A percentile compares a stretch with the other conserved stretches of the same genome.
Conservation (phyloP, 1,284 basidiomycete species). For the Leccinum subrobustum region DNA sequence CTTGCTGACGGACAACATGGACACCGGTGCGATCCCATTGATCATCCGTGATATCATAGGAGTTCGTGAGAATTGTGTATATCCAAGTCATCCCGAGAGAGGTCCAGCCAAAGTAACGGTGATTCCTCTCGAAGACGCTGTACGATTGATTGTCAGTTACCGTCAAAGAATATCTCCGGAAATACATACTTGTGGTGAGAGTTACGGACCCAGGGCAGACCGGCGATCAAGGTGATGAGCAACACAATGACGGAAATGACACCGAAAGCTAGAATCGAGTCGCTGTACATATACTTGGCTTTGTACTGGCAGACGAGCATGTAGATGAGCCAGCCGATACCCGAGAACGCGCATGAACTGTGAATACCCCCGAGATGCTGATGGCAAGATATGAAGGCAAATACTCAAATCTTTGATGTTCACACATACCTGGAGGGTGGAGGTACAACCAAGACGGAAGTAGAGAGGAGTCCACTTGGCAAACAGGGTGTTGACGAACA, state of each 20-base stretch:
- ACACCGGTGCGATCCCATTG: slow-evolving; percentile 55
- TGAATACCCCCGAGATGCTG: slow-evolving; percentile 78
- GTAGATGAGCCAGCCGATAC: slow-evolving; percentile 62
- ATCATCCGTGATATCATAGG: slow-evolving; percentile 50
- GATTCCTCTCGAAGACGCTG: slow-evolving; percentile 71
- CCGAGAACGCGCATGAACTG: slow-evolving; percentile 68
- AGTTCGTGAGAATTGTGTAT: slow-evolving; percentile 65
- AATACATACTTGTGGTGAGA: slow-evolving; percentile 69
- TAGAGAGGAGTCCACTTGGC: slow-evolving; percentile 76
- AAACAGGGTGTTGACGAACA: slow-evolving; percentile 49
- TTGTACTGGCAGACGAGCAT: slow-evolving; percentile 57
- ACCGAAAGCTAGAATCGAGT: slow-evolving; percentile 57
- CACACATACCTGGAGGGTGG: slow-evolving; percentile 56
- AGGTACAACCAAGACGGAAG: slow-evolving; percentile 69
- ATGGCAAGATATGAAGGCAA: slow-evolving; percentile 13
- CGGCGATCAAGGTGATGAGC: slow-evolving; percentile 51
- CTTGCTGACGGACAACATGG: slow-evolving; percentile 61
- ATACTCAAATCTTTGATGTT: neutral
- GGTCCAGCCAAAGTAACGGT: slow-evolving; percentile 75
- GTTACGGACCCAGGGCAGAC: slow-evolving; percentile 73
- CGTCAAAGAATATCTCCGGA: neutral
- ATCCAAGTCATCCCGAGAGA: slow-evolving; percentile 61
- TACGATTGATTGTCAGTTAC: slow-evolving; percentile 8
- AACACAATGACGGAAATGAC: slow-evolving; percentile 55
- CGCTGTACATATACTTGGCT: slow-evolving; percentile 45